Evolutionary conservation across 1,284 basidiomycete genomes (phyloP), one percentile per base, ranked within the genome.

Genomic region (Irpex sp.): DNA sequence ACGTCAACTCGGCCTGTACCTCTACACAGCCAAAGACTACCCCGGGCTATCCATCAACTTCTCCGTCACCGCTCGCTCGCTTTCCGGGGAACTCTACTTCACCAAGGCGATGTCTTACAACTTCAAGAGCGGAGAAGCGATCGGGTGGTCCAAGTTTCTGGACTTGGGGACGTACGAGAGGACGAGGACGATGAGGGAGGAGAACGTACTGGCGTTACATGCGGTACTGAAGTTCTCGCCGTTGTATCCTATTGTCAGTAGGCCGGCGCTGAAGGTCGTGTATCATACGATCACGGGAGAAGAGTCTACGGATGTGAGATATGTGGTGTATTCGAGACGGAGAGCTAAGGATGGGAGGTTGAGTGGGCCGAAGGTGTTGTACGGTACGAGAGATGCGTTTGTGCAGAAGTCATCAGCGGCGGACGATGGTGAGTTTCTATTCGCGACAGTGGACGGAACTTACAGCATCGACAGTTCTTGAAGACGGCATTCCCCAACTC

Each of bases 71-170:
- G 33, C 39, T 8, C 37, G 33, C 18, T 61, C 60, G 12, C 36
- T 58, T 1, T 14, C n/a, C 36, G 60, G 56, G 16, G 47, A 58
- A 21, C 16, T 45, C 23, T 54, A 58, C 56, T 54, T 21, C 28
- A 53, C 35, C 48, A 57, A 54, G 35, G 23, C 60, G 5, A 61
- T 61, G 60, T 35, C 56, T 8, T 61, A 61, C 60, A 54, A 21
- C 10, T 61, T 61, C 56, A 61, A 53, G 51, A 58, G 60, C 60
- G 60, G 60, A 8, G 60, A 61, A n/a, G 60, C 60, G 6, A 61
- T 61, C 18, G 60, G 60, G 8, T 61, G 60, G 60, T 53, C 48
- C 12, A 61, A 58, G 51, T 61, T 57, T 16, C 48, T 61, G 19
- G 53, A 53, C 4, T 7, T 19, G 14, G 56, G 54, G 12, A 39